Evolutionary conservation across 2,329 filamentous ascomycete species (phyloP), one percentile per base, ranked within the genome.

Genomic region (Alternaria hordeiaustralica): DNA sequence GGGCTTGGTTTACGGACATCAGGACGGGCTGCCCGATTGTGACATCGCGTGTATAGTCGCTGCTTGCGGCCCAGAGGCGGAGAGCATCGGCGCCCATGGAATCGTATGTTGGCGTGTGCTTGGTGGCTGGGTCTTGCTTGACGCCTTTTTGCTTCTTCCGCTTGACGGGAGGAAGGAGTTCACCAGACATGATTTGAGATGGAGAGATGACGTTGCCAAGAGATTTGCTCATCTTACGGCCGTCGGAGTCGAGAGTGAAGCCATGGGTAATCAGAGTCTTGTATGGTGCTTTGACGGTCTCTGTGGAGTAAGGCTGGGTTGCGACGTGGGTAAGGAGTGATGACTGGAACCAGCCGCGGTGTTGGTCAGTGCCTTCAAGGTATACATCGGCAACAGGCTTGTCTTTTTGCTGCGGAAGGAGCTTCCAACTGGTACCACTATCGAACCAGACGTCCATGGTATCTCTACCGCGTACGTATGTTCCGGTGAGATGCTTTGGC

Each of bases 371-470:
- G 30, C 96, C 96, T 82, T 99, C 96, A 3, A 98, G 87, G 76
- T 97, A 98, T 23, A 98, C 87, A 77, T 99, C 94, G 0, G 93
- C 93, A 23, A 84, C 65, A 78, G 89, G 68, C 58, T 76, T 67
- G 26, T 79, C 75, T 7, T 63, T 65, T 33, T 63, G 72, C 30
- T 70, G 76, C 9, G 71, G 75, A 25, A 79, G 78, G 4, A 80
- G 65, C 3, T 87, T 91, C 96, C 96, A 99, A 75, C 93, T 97
- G 54, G 92, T 97, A 6, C 96, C 96, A 69, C 96, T 98, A 79
- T 99, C 96, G 72, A 99, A 99, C 96, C 96, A 99, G 10, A 99
- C 96, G 79, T 99, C 96, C 96, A 99, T 99, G 0, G 96, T 99
- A 75, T 99, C 96, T 46, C 85, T 92, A 13, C 95, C 95, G 66